These are phyloP conservation scores for Candida argentea DNA, from an alignment of 805 yeast species.

Conservation along the genomic window DNA sequence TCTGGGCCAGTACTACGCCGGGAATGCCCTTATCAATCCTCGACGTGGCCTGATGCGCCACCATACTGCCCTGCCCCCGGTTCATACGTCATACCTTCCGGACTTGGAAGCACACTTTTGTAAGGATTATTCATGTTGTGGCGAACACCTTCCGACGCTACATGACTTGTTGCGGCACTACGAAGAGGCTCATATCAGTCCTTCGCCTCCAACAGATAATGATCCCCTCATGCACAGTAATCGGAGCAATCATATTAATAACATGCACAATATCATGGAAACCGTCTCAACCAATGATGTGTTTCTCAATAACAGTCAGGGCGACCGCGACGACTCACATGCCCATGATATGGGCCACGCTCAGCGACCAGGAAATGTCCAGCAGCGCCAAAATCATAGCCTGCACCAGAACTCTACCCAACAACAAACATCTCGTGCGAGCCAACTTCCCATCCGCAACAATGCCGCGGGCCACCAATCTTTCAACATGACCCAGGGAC, in stretches of 20 bases:
- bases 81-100: slow-evolving; percentile 72
- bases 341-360: slow-evolving; percentile 5
- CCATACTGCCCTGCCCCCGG: slow-evolving; percentile 50
- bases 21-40: slow-evolving; percentile 20
- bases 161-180: slow-evolving; percentile 92
- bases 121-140: slow-evolving; percentile 94
- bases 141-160: slow-evolving; percentile 80
- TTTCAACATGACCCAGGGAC: slow-evolving; percentile 4
- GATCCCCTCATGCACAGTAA: slow-evolving; percentile 19
- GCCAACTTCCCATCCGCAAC: slow-evolving; percentile 9
- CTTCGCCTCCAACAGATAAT: slow-evolving; percentile 36
- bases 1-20: slow-evolving; percentile 7
- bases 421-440: slow-evolving; percentile 2
- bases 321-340: slow-evolving; percentile 6
- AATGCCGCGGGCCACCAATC: slow-evolving; percentile 7
- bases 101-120: slow-evolving; percentile 93
- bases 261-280: slow-evolving; percentile 59
- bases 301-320: slow-evolving; percentile 45
- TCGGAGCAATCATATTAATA: slow-evolving; percentile 26
- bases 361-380: slow-evolving; percentile 8
- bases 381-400: slow-evolving; percentile 5
- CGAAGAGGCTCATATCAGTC: slow-evolving; percentile 85
- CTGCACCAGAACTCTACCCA: slow-evolving; percentile 1
- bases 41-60: slow-evolving; percentile 29
- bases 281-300: slow-evolving; percentile 92